Evolutionary conservation across 2,329 filamentous ascomycete species (phyloP), one percentile per base, ranked within the genome.

Genomic region (Orbilia javanica): DNA sequence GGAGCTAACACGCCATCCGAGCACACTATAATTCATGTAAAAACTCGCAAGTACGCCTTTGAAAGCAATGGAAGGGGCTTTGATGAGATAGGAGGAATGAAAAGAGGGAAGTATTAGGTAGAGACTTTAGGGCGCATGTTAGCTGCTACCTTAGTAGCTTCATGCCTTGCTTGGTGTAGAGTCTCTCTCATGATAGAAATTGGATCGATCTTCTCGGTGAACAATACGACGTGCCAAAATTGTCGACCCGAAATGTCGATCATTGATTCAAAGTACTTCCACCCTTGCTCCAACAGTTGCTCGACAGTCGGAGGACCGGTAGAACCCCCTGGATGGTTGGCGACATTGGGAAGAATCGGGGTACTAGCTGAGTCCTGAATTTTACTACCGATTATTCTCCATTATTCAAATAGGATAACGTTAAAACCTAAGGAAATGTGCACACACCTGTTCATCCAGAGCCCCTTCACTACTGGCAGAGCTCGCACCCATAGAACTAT

Each of bases 141-240:
- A 11, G 18, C 64, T 8, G 20, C 46, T 11, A 34, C 22, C 1
- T 42, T 20, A 2, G 15, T 39, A 7, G 64, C 64, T 44, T 50
- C 48, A 7, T 15, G 6, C 3, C 22, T 36, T 4, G 64, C 64
- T 5, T 27, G 13, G 18, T 55, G 31, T 15, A 50, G 64, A 20
- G 6, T 27, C 4, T 18, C 31, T 7, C 64, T n/a, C 1, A 55
- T 20, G n/a, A 67, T 22, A 4, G 64, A 55, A 13, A 55, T 27
- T 2, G 64, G 64, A 7, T 67, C 22, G 31, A 67, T 55, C 1
- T 18, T n/a, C 6, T 31, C 48, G 8, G 27, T 34, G 20, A 67
- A 55, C 31, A 67, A 53, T 42, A 67, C 31, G 20, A 55, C 31
- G 22, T 39, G 46, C 44, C 46, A 55, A n/a, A 53, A 46, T 1